These are phyloP conservation scores for Alternaria incomplexa DNA, from an alignment of 2,329 filamentous ascomycete species.

Conservation along the genomic window DNA sequence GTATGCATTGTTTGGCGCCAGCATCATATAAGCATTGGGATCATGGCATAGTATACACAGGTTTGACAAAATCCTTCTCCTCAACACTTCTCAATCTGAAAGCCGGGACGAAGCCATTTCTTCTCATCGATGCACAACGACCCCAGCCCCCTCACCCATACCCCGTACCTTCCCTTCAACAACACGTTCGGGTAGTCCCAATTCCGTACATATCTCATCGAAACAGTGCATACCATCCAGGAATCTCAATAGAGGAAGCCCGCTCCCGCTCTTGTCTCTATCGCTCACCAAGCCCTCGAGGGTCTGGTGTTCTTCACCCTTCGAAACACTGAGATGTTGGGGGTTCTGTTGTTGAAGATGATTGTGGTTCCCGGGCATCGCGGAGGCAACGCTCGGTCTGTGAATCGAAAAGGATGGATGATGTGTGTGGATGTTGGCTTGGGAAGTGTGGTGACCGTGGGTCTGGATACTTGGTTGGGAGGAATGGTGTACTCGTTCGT, in stretches of 20 bases:
- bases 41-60: not conserved
- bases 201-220: constrained; percentile 82
- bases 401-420: constrained; percentile 27
- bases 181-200: constrained; percentile 71
- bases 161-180: constrained; percentile 71
- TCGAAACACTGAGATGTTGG: constrained; percentile 8
- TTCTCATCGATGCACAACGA: constrained; percentile 34
- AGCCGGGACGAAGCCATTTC: not conserved
- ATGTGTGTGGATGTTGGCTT: constrained; percentile 14
- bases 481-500: constrained; percentile 11
- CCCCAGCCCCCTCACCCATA: constrained; percentile 39
- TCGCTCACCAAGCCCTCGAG: constrained; percentile 22
- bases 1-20: not conserved
- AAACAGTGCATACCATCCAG: constrained; percentile 77
- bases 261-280: constrained; percentile 25
- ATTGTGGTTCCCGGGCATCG: constrained; percentile 10
- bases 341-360: not conserved
- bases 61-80: not conserved
- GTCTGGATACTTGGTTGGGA: not conserved
- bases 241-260: constrained; percentile 66
- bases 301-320: constrained; percentile 15
- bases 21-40: not conserved
- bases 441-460: constrained; percentile 7
- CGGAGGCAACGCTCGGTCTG: constrained; percentile 23
- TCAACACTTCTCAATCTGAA: not conserved